These are phyloP conservation scores for Gynandropsis gynandra DNA, from an alignment of 345 rosid species.

Conservation along the genomic window DNA sequence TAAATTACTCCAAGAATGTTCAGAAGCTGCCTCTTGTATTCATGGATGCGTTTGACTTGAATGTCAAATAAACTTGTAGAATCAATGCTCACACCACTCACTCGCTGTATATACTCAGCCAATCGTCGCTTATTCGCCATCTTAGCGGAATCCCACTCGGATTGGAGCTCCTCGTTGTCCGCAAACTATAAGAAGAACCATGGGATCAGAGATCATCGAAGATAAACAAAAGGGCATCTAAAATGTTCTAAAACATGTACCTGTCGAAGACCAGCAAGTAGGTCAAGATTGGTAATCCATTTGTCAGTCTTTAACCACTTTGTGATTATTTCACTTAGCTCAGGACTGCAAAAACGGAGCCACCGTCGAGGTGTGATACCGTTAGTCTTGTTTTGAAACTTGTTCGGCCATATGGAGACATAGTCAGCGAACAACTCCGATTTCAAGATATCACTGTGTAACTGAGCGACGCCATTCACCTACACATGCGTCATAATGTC, in stretches of 20 bases:
- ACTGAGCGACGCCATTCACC: conserved; percentile 98
- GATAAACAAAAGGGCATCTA: conserved; percentile 10
- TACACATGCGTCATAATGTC: conserved; percentile 27
- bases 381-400: conserved; percentile 93
- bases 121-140: conserved; percentile 78
- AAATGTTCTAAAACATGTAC: conserved; percentile 33
- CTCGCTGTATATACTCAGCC: conserved; percentile 60
- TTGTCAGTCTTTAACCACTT: conserved; percentile 84
- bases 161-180: conserved; percentile 63
- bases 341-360: conserved; percentile 94
- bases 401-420: conserved; percentile 85
- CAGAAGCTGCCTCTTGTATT: conserved; percentile 90
- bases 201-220: conserved; percentile 7
- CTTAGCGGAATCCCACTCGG: conserved; percentile 91
- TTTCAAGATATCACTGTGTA: conserved; percentile 91
- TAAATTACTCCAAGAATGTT: conserved; percentile 83
- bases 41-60: conserved; percentile 97
- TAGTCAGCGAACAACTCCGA: conserved; percentile 84
- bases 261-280: conserved; percentile 72
- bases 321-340: conserved; percentile 85
- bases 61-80: conserved; percentile 85
- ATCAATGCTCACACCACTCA: conserved; percentile 75
- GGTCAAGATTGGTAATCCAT: conserved; percentile 86
- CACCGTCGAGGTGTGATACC: conserved; percentile 97
- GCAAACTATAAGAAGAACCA: conserved; percentile 53